phyloP scores from a whole-genome alignment of 345 rosid genomes.

The Rubroshorea leprosula region DNA sequence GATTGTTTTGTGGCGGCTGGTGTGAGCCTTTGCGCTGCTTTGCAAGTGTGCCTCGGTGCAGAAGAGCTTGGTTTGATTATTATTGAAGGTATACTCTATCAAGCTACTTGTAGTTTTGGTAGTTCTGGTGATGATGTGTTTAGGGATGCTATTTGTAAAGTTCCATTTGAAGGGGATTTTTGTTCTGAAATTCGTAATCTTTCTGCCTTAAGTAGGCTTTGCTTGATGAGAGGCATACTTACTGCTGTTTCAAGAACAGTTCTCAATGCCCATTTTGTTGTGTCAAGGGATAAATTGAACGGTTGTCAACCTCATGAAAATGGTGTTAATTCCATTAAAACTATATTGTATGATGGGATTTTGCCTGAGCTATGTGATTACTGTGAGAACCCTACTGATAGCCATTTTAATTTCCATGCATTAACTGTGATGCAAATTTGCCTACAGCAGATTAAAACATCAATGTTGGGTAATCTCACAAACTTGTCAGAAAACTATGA shows the following conservation, averaged over 20 bases:
- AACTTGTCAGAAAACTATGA: conserved; percentile 42
- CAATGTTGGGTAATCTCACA: conserved; percentile 41
- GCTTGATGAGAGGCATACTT: conserved; percentile 93
- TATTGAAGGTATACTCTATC: conserved; percentile 54
- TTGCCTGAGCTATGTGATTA: conserved; percentile 78
- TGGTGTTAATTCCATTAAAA: conserved; percentile 32
- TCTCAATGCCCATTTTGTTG: conserved; percentile 50
- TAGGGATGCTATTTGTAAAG: conserved; percentile 39
- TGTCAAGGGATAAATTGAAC: conserved; percentile 20
- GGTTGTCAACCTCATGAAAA: conserved; percentile 23
- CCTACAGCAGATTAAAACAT: conserved; percentile 91
- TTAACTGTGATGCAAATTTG: conserved; percentile 94
- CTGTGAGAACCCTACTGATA: conserved; percentile 81
- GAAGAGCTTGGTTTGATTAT: conserved; percentile 70
- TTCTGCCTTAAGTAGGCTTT: conserved; percentile 73
- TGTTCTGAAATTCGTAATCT: conserved; percentile 47
- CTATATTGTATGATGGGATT: conserved; percentile 73
- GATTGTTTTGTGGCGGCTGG: conserved; percentile 96
- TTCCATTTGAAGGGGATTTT: conserved; percentile 62
- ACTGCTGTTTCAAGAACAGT: conserved; percentile 76
- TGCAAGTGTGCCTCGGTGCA: conserved; percentile 65
- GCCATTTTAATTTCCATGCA: conserved; percentile 92
- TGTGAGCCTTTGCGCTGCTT: conserved; percentile 76
- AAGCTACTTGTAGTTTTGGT: conserved; percentile 21
- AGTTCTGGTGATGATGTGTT: conserved; percentile 22